A percentile compares a stretch with the other conserved stretches of the same genome.
These are phyloP conservation scores for Didymella sp. DNA, from an alignment of 2,329 filamentous ascomycete genomes.

Conservation along the genomic window DNA sequence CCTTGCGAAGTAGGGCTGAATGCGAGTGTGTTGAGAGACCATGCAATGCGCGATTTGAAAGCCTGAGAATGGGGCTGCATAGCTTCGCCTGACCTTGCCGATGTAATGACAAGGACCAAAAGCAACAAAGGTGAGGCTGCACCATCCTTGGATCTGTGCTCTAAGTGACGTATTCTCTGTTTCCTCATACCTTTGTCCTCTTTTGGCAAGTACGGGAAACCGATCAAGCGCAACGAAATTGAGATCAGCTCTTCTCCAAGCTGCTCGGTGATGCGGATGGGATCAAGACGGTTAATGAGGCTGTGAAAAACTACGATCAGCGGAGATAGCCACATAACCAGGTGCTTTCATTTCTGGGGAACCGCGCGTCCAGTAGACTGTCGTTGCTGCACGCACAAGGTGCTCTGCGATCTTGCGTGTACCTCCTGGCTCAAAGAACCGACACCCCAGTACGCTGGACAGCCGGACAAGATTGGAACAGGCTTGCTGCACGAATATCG, in stretches of 20 bases:
- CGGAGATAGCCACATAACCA: not conserved
- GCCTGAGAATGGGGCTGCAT: not conserved
- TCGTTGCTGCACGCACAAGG: not conserved
- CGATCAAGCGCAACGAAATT: not conserved
- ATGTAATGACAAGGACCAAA: not conserved
- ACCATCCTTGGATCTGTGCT: not conserved
- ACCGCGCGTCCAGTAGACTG: not conserved
- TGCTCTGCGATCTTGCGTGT: not conserved
- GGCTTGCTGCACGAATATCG: not conserved
- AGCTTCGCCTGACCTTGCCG: conserved; percentile 3
- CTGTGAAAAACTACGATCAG: not conserved
- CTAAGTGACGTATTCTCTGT: not conserved
- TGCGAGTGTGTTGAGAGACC: not conserved
- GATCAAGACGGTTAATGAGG: not conserved
- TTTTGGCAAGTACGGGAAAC: not conserved
- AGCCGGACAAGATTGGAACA: not conserved
- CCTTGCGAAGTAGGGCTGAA: conserved; percentile 1
- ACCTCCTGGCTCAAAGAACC: not conserved
- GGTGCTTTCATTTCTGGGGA: not conserved
- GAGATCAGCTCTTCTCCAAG: conserved; percentile 3
- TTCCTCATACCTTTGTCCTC: not conserved
- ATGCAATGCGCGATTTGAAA: not conserved
- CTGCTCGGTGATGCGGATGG: not conserved
- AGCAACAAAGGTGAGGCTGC: not conserved
- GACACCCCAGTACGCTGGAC: not conserved